phyloP scores from a whole-genome alignment of 768 basidiomycete species.

The Lactarius tabidus region DNA sequence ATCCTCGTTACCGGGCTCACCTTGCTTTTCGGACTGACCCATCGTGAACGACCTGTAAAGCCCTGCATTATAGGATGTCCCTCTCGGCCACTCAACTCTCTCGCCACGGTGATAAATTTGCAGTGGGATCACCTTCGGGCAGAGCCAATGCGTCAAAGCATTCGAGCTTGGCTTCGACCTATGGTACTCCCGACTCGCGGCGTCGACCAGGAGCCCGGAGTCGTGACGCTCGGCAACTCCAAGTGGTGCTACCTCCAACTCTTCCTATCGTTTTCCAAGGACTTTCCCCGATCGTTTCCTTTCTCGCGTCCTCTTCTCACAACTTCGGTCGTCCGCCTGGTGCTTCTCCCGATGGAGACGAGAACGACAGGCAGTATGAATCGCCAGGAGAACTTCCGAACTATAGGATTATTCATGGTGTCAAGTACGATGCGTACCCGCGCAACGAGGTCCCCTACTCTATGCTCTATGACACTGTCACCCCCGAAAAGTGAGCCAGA shows the following conservation, averaged over 20 bases:
- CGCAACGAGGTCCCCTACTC: slow-evolving; percentile 12
- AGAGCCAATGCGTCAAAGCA: background rate
- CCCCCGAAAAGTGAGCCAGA: slow-evolving; percentile 6
- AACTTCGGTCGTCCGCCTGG: background rate
- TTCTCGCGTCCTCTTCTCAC: slow-evolving; percentile 11
- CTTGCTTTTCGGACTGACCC: background rate
- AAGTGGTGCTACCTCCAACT: background rate
- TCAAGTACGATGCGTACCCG: slow-evolving; percentile 6
- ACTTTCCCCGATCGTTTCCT: slow-evolving; percentile 10
- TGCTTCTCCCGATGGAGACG: background rate
- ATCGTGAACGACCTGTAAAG: background rate
- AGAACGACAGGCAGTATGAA: background rate
- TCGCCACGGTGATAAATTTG: background rate
- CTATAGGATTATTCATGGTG: slow-evolving; percentile 5
- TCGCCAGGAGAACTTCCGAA: background rate
- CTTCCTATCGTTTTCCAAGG: slow-evolving; percentile 4
- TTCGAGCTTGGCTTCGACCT: background rate
- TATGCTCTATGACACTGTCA: slow-evolving; percentile 14
- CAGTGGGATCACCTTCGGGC: too few relatives aligned
- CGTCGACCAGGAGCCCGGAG: background rate
- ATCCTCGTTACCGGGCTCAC: background rate
- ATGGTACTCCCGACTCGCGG: background rate
- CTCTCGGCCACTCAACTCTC: background rate
- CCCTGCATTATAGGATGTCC: slow-evolving; percentile 4
- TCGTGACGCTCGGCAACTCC: background rate